A percentile compares a stretch with the other conserved stretches of the same genome.
These are phyloP conservation scores for Aspergillus diversus DNA, from an alignment of 495 filamentous ascomycete genomes.

Conservation along the genomic window DNA sequence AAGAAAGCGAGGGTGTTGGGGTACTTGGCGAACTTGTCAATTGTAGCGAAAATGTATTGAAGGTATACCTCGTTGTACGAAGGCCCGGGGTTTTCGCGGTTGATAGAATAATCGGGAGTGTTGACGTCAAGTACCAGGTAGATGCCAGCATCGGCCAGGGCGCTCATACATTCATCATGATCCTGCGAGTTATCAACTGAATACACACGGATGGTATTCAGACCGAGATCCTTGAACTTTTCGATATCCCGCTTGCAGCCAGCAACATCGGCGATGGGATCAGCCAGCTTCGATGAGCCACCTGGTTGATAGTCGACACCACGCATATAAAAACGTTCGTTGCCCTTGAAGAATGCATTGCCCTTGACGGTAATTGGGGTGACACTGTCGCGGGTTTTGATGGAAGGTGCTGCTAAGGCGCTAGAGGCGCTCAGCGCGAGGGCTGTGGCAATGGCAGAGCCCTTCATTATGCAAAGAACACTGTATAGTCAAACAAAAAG, in stretches of 20 bases:
- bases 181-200: conserved; percentile 84
- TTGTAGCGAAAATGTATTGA: conserved; percentile 90
- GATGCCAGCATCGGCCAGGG: conserved; percentile 81
- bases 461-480: conserved; percentile 55
- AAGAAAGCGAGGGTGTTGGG: conserved; percentile 93
- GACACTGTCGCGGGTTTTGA: conserved; percentile 45
- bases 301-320: conserved; percentile 97
- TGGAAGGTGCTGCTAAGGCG: conserved; percentile 57
- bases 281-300: conserved; percentile 74
- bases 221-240: conserved; percentile 80
- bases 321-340: conserved; percentile 86
- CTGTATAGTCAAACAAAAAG: conserved; percentile 9
- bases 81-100: conserved; percentile 69
- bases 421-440: conserved; percentile 49
- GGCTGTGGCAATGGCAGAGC: conserved; percentile 57
- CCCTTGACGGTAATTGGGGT: conserved; percentile 62
- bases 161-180: conserved; percentile 84
- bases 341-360: conserved; percentile 84
- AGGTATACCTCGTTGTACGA: conserved; percentile 95
- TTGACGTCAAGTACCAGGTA: conserved; percentile 89
- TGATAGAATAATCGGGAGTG: conserved; percentile 79
- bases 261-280: conserved; percentile 75
- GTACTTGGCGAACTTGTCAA: conserved; percentile 87
- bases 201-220: conserved; percentile 94
- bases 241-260: conserved; percentile 82